Evolutionary conservation across 2,329 filamentous ascomycete genomes (phyloP).

Genomic region (Neofusicoccum cordaticola): DNA sequence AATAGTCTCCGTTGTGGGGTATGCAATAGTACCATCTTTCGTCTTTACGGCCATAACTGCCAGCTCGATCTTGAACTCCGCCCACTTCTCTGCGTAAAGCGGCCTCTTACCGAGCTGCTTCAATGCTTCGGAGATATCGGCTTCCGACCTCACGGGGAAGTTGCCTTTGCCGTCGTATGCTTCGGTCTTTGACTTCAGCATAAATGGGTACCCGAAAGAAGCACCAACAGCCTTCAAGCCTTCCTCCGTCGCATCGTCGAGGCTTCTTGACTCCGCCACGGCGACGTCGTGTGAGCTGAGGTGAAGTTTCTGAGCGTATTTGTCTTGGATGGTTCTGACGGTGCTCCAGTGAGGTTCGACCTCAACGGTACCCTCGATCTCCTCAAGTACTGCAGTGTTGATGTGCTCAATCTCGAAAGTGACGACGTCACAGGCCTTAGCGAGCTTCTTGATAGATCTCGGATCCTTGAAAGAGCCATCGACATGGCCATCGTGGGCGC

Average conservation of each 20-base stretch:
- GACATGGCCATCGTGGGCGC: conserved; percentile 70
- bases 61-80: conserved; percentile 79
- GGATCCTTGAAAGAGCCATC: conserved; percentile 85
- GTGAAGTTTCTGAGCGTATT: conserved; percentile 85
- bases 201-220: conserved; percentile 75
- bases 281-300: conserved; percentile 66
- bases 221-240: conserved; percentile 63
- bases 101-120: conserved; percentile 63
- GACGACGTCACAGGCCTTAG: conserved; percentile 71
- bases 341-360: conserved; percentile 81
- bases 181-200: conserved; percentile 87
- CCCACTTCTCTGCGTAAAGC: conserved; percentile 88
- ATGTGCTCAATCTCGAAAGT: conserved; percentile 97
- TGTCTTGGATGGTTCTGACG: conserved; percentile 87
- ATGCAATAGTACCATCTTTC: conserved; percentile 70
- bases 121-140: conserved; percentile 64
- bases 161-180: conserved; percentile 90
- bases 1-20: conserved; percentile 88
- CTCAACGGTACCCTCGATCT: conserved; percentile 67
- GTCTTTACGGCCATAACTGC: conserved; percentile 95
- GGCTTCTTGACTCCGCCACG: conserved; percentile 67
- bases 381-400: conserved; percentile 83
- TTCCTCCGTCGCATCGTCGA: conserved; percentile 58
- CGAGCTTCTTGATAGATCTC: conserved; percentile 75
- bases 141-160: conserved; percentile 59